phyloP scores from a whole-genome alignment of 306 rosid species.

The Quercus engelmannii region DNA sequence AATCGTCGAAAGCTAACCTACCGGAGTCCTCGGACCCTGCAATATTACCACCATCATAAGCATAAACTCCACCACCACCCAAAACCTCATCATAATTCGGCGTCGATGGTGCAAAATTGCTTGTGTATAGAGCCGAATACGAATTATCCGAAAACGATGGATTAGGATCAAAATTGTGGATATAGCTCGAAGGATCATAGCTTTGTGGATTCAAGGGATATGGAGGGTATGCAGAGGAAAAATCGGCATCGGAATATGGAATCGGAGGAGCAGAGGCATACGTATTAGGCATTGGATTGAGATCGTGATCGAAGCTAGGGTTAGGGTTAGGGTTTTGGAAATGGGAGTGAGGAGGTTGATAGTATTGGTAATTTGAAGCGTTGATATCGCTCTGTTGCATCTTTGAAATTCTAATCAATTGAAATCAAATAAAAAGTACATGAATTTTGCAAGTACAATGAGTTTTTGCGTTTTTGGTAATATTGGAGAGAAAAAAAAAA shows the following conservation, averaged over 20 bases:
- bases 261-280: constrained; percentile 91
- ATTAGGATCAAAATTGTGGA: constrained; percentile 25
- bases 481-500: too few relatives aligned
- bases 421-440: too few relatives aligned
- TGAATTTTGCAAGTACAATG: too few relatives aligned
- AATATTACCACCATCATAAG: constrained; percentile 73
- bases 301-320: constrained; percentile 4
- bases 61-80: constrained; percentile 73
- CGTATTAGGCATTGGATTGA: constrained; percentile 48
- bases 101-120: constrained; percentile 41
- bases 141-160: constrained; percentile 30
- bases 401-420: not conserved
- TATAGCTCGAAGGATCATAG: too few relatives aligned
- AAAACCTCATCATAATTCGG: constrained; percentile 51
- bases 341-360: constrained; percentile 43
- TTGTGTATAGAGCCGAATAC: constrained; percentile 40
- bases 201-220: constrained; percentile 48
- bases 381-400: constrained; percentile 82
- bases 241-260: constrained; percentile 43
- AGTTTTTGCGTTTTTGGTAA: too few relatives aligned
- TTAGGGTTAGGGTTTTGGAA: constrained; percentile 39
- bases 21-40: constrained; percentile 67
- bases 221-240: constrained; percentile 36
- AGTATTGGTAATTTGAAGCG: constrained; percentile 53
- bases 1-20: constrained; percentile 70